These are phyloP conservation scores for Solanum bukasovii DNA, from an alignment of 257 asterid genomes.

Conservation along the genomic window DNA sequence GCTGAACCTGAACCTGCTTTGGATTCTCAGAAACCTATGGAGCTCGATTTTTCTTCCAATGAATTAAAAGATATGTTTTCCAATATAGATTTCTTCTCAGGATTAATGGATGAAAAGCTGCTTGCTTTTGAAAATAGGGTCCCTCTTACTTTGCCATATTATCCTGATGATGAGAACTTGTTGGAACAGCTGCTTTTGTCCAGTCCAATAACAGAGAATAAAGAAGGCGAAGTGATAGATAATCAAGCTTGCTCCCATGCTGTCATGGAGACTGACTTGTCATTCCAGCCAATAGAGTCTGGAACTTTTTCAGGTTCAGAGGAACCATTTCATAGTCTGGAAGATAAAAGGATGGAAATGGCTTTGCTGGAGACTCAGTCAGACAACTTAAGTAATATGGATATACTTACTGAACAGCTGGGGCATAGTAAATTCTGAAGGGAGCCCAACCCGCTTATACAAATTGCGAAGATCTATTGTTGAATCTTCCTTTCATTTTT, in stretches of 20 bases:
- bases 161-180: conserved; percentile 39
- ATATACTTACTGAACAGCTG: conserved; percentile 30
- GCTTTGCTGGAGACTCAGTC: not conserved
- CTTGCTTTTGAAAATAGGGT: conserved; percentile 28
- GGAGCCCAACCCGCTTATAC: not conserved
- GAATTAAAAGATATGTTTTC: conserved; percentile 51
- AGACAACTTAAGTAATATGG: not conserved
- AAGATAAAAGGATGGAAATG: not conserved
- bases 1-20: not conserved
- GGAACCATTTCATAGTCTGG: conserved; percentile 11
- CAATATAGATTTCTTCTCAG: conserved; percentile 42
- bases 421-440: conserved; percentile 12
- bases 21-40: conserved; percentile 41
- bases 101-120: conserved; percentile 39
- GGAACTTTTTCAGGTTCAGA: not conserved
- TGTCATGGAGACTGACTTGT: conserved; percentile 5
- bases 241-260: conserved; percentile 2
- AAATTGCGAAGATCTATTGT: not conserved
- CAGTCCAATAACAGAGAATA: conserved; percentile 25
- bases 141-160: conserved; percentile 43
- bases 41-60: conserved; percentile 50
- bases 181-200: conserved; percentile 61
- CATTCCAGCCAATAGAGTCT: conserved; percentile 5
- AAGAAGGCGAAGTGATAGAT: conserved; percentile 11
- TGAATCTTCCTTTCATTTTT: not conserved